Percentiles rank a stretch among this genome's conserved stretches.
These are phyloP conservation scores for Mucor mucedo DNA, from an alignment of 371 early-diverging fungal genomes.

Conservation along the genomic window DNA sequence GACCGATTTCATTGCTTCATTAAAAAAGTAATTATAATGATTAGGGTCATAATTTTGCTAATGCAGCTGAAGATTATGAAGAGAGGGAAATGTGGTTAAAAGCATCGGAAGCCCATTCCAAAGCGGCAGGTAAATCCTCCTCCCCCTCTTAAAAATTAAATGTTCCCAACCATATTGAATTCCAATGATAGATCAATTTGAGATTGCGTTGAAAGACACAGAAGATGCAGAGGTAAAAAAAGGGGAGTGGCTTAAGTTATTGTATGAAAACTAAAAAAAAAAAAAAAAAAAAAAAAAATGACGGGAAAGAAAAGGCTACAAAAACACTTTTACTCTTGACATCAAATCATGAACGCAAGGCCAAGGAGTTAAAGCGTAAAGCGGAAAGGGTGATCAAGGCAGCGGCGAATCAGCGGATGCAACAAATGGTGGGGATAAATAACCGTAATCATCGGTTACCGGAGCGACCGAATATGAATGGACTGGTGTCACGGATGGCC, in stretches of 20 bases:
- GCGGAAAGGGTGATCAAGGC: conserved; percentile 18
- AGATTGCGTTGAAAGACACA: conserved; percentile 29
- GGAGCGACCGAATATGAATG: conserved; percentile 2
- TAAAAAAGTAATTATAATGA: not conserved
- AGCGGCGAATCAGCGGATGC: conserved; percentile 14
- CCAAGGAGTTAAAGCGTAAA: conserved; percentile 24
- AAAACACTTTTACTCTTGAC: conserved; percentile 23
- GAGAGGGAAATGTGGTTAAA: conserved; percentile 54
- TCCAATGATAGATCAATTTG: conserved; percentile 17
- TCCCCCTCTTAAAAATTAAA: not conserved
- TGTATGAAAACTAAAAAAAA: not conserved
- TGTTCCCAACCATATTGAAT: no score
- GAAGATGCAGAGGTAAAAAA: conserved; percentile 24
- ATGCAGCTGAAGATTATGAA: conserved; percentile 57
- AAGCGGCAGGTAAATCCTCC: conserved; percentile 42
- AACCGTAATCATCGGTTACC: conserved; percentile 16
- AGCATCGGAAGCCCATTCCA: conserved; percentile 52
- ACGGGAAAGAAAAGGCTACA: conserved; percentile 15
- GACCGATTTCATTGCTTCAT: no score
- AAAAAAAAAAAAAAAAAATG: no score
- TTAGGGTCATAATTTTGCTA: conserved; percentile 55
- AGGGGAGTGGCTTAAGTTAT: not conserved
- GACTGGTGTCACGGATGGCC: conserved; percentile 21
- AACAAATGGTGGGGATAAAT: conserved; percentile 8
- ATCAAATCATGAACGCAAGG: conserved; percentile 26